Base-by-base conservation (phyloP, 2,329 filamentous ascomycete genomes). In the Colletotrichum sp. region DNA sequence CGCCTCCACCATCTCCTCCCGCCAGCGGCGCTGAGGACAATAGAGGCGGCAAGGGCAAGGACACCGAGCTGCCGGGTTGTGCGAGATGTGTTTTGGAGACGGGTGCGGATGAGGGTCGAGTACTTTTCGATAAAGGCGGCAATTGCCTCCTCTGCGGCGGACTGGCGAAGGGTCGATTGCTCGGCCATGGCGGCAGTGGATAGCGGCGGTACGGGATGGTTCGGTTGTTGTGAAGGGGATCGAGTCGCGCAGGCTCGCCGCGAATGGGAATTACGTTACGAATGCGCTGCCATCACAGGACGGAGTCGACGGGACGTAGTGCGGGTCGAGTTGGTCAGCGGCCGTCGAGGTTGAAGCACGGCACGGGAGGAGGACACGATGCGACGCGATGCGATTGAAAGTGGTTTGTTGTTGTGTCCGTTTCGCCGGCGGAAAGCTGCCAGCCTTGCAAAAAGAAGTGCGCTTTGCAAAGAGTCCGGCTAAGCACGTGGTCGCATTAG, bases 11-110 rank as follows among this genome's bases (percentile, higher is more conserved):
- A 95, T 77, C 91, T 92, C 76, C 93, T 92, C n/a, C 92, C 92
- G 76, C 96, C 96, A 87, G 95, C 96, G 72, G 93, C 93, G 62
- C 93, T 89, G 77, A 94, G 90, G 79, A 98, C 91, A 79, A 99
- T 96, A 65, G 95, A 94, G 32, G 96, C 86, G 11, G 94, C 88
- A 34, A 99, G 90, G 12, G 93, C 90, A 69, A 98, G 88, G 0
- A 95, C 95, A 29, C 94, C 94, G 68, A 98, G 87, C 19, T 98
- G 89, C 80, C 93, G 94, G 9, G 94, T 92, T 32, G 92, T 92
- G 78, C 90, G 92, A 5, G 95, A 94, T 6, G 94, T 94, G 75
- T 88, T 89, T 76, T 89, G 89, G 72, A 96, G 83, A 44, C 88
- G 89, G 74, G 87, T 85, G 77, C 88, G 88, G 69, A 93, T 84